Evolutionary conservation across 306 rosid genomes (phyloP).

Genomic region (Geum urbanum): DNA sequence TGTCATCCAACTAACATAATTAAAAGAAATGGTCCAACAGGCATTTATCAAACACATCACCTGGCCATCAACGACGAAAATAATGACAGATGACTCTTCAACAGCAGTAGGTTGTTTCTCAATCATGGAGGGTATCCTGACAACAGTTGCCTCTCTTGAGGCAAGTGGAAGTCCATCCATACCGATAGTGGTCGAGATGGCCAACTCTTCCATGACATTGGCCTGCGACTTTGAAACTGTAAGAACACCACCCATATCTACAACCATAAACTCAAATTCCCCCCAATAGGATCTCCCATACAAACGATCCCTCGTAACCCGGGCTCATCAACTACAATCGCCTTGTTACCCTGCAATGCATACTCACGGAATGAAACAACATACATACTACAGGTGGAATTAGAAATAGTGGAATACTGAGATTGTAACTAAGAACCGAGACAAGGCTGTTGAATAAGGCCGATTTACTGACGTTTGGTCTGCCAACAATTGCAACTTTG

Average conservation of each 20-base stretch:
- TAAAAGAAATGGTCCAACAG: conserved; percentile 1
- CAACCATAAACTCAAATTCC: conserved; percentile 78
- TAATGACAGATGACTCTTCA: conserved; percentile 82
- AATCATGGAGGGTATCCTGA: conserved; percentile 96
- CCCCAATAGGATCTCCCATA: conserved; percentile 98
- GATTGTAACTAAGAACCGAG: conserved; percentile 53
- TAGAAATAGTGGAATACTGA: conserved; percentile 16
- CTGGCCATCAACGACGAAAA: conserved; percentile 91
- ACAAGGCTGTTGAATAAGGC: conserved; percentile 91
- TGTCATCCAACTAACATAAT: neutral
- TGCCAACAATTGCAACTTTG: conserved; percentile 80
- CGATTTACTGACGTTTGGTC: conserved; percentile 98
- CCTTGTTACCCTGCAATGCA: conserved; percentile 70
- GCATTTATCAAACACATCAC: conserved; percentile 33
- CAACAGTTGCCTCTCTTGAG: conserved; percentile 85
- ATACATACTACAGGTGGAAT: neutral
- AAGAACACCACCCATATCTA: conserved; percentile 94
- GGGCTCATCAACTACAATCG: conserved; percentile 97
- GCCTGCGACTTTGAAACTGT: conserved; percentile 75
- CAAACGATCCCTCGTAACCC: conserved; percentile 93
- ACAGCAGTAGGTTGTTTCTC: conserved; percentile 92
- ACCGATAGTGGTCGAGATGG: conserved; percentile 80
- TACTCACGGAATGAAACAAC: neutral
- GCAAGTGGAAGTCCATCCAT: conserved; percentile 97
- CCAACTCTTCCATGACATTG: conserved; percentile 76